These are phyloP conservation scores for Irpex lacteus DNA, from an alignment of 1,284 basidiomycete genomes.

Conservation along the genomic window DNA sequence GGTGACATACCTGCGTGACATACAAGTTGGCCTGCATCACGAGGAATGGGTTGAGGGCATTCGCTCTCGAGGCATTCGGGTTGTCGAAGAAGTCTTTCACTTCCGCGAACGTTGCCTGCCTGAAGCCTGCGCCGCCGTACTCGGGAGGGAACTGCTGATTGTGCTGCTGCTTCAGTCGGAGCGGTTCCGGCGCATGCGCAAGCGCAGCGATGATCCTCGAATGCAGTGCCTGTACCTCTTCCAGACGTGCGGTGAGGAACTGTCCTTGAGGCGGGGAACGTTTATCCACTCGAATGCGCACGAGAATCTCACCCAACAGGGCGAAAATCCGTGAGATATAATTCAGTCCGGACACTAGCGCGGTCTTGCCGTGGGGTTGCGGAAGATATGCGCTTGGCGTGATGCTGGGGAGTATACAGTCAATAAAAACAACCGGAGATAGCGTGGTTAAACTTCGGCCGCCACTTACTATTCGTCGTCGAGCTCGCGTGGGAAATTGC, in stretches of 20 bases:
- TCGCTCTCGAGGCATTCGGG: conserved; percentile 77
- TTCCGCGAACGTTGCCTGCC: conserved; percentile 79
- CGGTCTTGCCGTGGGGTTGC: conserved; percentile 80
- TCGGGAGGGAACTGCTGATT: conserved; percentile 53
- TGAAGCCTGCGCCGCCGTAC: conserved; percentile 65
- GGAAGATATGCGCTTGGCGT: conserved; percentile 76
- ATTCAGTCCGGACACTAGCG: conserved; percentile 81
- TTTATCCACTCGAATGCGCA: conserved; percentile 81
- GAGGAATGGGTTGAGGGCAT: conserved; percentile 82
- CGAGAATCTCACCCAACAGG: conserved; percentile 77
- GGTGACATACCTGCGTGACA: conserved; percentile 68
- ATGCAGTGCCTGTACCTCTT: conserved; percentile 77
- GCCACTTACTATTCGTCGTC: conserved; percentile 80
- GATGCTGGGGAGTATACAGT: conserved; percentile 47
- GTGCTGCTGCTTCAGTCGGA: conserved; percentile 61
- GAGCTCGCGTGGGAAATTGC: conserved; percentile 81
- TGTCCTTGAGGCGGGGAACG: conserved; percentile 79
- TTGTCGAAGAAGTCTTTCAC: conserved; percentile 89
- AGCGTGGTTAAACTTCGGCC: conserved; percentile 6
- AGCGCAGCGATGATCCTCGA: conserved; percentile 68
- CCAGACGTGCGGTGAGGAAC: conserved; percentile 75
- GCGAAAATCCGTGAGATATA: conserved; percentile 85
- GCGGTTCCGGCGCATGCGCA: conserved; percentile 65
- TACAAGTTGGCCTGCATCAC: conserved; percentile 89
- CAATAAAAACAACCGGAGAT: conserved; percentile 29